Evolutionary conservation across 164 flowering plant genomes (phyloP).

Genomic region (Paratinospora sagittata): DNA sequence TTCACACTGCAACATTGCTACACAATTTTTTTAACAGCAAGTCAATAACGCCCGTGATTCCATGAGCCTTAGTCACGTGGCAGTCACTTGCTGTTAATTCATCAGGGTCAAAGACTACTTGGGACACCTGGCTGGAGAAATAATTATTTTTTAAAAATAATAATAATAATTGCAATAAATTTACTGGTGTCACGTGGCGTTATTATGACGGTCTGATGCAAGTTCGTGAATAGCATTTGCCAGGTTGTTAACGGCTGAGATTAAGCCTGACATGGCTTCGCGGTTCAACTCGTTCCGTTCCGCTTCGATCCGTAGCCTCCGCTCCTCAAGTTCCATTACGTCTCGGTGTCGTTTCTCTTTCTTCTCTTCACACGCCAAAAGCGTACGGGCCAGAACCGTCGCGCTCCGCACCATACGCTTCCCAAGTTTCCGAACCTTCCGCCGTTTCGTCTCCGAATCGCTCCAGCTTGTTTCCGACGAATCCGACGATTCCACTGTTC

Average conservation of each 20-base stretch:
- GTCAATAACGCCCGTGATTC: too few species aligned
- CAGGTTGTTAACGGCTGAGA: conserved; percentile 33
- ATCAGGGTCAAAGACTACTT: too few species aligned
- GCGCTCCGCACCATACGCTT: conserved; percentile 30
- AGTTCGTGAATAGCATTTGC: conserved; percentile 35
- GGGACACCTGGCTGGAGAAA: not conserved
- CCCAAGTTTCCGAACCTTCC: conserved; percentile 23
- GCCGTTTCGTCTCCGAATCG: conserved; percentile 17
- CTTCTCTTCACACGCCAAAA: conserved; percentile 32
- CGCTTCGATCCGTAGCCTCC: conserved; percentile 33
- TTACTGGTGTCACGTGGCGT: conserved; percentile 1
- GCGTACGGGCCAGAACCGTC: conserved; percentile 25
- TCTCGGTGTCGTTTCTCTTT: conserved; percentile 33
- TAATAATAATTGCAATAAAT: not conserved
- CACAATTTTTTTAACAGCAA: too few species aligned
- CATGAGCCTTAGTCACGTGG: too few species aligned
- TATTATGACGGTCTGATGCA: conserved; percentile 18
- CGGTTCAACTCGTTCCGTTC: conserved; percentile 24
- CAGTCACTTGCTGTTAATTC: too few species aligned
- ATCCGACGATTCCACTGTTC: conserved; percentile 17
- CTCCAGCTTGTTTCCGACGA: conserved; percentile 24
- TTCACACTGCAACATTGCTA: too few species aligned
- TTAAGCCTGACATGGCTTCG: conserved; percentile 24
- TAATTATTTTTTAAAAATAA: not conserved
- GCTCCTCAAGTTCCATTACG: conserved; percentile 25